phyloP scores from a whole-genome alignment of 2,329 filamentous ascomycete species.

The Venturia asperata region DNA sequence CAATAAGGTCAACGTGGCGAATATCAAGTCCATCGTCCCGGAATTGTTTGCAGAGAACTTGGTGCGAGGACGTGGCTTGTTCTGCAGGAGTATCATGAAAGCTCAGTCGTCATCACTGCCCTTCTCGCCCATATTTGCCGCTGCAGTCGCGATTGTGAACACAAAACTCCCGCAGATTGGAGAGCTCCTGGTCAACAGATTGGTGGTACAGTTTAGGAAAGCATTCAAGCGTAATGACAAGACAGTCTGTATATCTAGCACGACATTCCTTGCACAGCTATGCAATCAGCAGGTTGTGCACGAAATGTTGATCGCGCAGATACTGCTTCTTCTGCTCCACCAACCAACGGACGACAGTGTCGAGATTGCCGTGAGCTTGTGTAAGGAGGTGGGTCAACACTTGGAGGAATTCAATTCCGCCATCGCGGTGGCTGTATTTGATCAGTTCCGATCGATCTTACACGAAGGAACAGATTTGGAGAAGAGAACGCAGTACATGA shows the following conservation, averaged over 20 bases:
- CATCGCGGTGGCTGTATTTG: slow-evolving; percentile 85
- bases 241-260: slow-evolving; percentile 84
- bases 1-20: slow-evolving; percentile 97
- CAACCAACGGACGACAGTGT: slow-evolving; percentile 97
- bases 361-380: slow-evolving; percentile 92
- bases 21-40: slow-evolving; percentile 95
- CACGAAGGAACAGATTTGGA: slow-evolving; percentile 90
- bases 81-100: slow-evolving; percentile 97
- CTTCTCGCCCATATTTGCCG: slow-evolving; percentile 93
- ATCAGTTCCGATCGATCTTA: slow-evolving; percentile 89
- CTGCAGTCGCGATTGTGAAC: slow-evolving; percentile 94
- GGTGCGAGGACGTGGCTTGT: slow-evolving; percentile 80
- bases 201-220: slow-evolving; percentile 91
- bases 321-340: slow-evolving; percentile 81
- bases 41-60: slow-evolving; percentile 95
- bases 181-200: slow-evolving; percentile 75
- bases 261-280: slow-evolving; percentile 89
- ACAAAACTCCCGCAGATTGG: slow-evolving; percentile 94
- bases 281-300: slow-evolving; percentile 95
- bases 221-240: slow-evolving; percentile 96
- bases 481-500: slow-evolving; percentile 98
- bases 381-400: slow-evolving; percentile 86
- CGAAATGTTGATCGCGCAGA: slow-evolving; percentile 88
- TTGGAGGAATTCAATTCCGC: slow-evolving; percentile 89
- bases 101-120: slow-evolving; percentile 92